These are phyloP conservation scores for Batkoa obscura DNA, from an alignment of 371 early-diverging fungal genomes.

Conservation along the genomic window DNA sequence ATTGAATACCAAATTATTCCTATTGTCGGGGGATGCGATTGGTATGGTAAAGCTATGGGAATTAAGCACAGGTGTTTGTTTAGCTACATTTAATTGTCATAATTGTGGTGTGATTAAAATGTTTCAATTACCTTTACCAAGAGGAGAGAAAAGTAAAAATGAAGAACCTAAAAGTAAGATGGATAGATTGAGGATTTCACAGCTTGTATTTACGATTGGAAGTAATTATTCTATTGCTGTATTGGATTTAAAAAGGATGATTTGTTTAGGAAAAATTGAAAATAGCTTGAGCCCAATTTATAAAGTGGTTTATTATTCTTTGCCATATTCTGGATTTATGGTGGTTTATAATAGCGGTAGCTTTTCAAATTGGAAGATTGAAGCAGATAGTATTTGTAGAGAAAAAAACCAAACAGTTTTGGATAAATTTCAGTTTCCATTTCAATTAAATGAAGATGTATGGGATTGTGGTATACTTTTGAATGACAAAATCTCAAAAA, in stretches of 20 bases:
- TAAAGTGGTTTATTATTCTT: background rate
- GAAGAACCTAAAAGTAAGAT: too few relatives aligned
- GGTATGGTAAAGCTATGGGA: slow-evolving; percentile 2
- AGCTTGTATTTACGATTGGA: background rate
- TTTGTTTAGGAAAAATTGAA: background rate
- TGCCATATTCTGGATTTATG: background rate
- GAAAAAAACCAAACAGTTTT: background rate
- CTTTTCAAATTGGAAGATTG: too few relatives aligned
- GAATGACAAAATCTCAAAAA: background rate
- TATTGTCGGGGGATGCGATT: background rate
- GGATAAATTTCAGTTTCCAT: background rate
- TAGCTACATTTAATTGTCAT: background rate
- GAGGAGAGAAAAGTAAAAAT: too few relatives aligned
- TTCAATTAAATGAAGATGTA: background rate
- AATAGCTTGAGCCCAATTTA: background rate
- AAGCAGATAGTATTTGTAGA: background rate
- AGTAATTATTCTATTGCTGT: background rate
- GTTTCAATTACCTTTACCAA: background rate
- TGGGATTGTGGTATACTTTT: background rate
- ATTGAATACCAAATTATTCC: background rate
- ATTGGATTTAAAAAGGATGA: background rate
- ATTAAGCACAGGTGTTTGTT: background rate
- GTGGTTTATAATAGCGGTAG: background rate
- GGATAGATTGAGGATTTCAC: background rate
- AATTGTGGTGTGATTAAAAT: background rate